A percentile compares a stretch with the other conserved stretches of the same genome.
Evolutionary conservation across 495 filamentous ascomycete species (phyloP).

Genomic region (Daldinia concentrica): DNA sequence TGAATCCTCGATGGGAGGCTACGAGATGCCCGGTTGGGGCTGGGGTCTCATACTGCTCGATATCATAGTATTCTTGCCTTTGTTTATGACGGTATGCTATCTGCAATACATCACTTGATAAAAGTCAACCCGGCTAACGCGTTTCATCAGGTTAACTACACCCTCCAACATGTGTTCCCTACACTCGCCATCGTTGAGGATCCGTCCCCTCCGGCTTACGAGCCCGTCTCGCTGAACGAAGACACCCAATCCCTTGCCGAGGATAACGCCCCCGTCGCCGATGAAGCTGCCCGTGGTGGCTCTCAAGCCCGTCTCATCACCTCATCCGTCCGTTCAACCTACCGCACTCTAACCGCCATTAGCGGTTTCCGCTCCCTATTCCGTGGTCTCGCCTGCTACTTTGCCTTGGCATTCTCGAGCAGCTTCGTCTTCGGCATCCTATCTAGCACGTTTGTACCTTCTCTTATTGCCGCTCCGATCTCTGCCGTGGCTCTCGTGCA

Average conservation of each 20-base stretch:
- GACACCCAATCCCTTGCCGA: constrained; percentile 43
- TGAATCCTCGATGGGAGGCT: constrained; percentile 36
- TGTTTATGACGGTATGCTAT: constrained; percentile 47
- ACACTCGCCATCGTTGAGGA: constrained; percentile 61
- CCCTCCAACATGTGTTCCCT: constrained; percentile 51
- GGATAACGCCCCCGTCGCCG: constrained; percentile 37
- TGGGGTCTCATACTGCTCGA: constrained; percentile 44
- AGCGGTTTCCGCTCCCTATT: constrained; percentile 52
- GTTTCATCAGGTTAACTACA: constrained; percentile 50
- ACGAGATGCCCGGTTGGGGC: constrained; percentile 48
- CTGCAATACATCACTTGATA: not conserved
- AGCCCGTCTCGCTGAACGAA: constrained; percentile 52
- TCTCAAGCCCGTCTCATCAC: constrained; percentile 50
- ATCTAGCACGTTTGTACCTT: constrained; percentile 31
- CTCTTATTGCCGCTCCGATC: constrained; percentile 49
- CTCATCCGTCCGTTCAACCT: constrained; percentile 54
- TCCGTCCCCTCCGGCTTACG: constrained; percentile 59
- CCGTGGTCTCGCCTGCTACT: constrained; percentile 51
- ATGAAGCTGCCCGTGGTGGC: constrained; percentile 33
- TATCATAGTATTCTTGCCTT: constrained; percentile 52
- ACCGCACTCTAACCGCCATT: constrained; percentile 49
- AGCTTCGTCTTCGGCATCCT: constrained; percentile 36
- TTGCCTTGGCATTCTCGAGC: constrained; percentile 29
- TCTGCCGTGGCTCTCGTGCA: constrained; percentile 50
- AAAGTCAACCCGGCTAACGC: constrained; percentile 21